Conservation (phyloP, 1,139 yeast species). For the Chernovozyma aurita region DNA sequence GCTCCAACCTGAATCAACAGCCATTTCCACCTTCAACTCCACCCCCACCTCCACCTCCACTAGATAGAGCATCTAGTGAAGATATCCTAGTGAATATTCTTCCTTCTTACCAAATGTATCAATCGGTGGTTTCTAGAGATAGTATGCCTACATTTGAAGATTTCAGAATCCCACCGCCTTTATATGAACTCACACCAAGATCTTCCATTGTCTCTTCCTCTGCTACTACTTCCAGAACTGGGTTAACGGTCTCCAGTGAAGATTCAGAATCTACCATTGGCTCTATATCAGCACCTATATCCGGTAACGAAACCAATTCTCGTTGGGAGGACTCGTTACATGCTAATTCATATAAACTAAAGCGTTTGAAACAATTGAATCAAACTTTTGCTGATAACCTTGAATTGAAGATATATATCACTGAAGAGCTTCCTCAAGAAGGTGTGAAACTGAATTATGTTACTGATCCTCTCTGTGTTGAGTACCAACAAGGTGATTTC, state of each 20-base stretch:
- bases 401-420: conserved; percentile 24
- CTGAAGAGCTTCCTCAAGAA: conserved; percentile 26
- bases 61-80: conserved; percentile 10
- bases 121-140: conserved; percentile 34
- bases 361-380: conserved; percentile 27
- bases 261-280: conserved; percentile 11
- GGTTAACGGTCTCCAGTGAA: conserved; percentile 8
- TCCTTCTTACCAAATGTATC: conserved; percentile 41
- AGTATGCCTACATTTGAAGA: conserved; percentile 34
- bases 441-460: conserved; percentile 22
- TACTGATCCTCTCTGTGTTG: conserved; percentile 25
- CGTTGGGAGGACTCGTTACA: conserved; percentile 29
- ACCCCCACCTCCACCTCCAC: too few relatives aligned
- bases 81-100: conserved; percentile 33
- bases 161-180: conserved; percentile 30
- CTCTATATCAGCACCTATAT: not conserved
- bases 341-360: conserved; percentile 34
- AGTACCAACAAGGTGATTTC: conserved; percentile 36
- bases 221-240: conserved; percentile 9
- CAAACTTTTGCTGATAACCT: conserved; percentile 24
- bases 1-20: too few relatives aligned
- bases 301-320: conserved; percentile 8
- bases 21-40: too few relatives aligned
- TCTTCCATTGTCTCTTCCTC: conserved; percentile 7
- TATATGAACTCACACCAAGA: conserved; percentile 24